Conservation (phyloP, 805 yeast genomes). For the Clavispora vitiphila region DNA sequence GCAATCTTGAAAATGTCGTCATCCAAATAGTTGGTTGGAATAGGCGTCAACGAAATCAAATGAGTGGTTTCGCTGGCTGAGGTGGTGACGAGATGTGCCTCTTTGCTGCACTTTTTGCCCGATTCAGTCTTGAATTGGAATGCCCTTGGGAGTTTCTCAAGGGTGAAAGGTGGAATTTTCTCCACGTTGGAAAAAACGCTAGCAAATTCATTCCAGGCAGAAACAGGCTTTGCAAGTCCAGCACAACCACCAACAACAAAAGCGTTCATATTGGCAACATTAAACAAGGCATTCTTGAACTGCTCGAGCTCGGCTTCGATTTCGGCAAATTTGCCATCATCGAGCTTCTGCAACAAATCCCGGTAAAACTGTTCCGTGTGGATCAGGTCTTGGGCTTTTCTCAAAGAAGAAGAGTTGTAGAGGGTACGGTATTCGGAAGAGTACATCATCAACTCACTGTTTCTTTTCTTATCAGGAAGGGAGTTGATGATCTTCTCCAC, state of each 20-base stretch:
- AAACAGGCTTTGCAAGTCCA: conserved; percentile 49
- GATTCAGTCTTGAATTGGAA: conserved; percentile 47
- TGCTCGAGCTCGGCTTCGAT: conserved; percentile 48
- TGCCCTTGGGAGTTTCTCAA: conserved; percentile 47
- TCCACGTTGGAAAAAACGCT: conserved; percentile 11
- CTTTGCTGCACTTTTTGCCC: conserved; percentile 48
- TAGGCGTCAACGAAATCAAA: conserved; percentile 52
- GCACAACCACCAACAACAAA: conserved; percentile 66
- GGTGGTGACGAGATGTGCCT: conserved; percentile 61
- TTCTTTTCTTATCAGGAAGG: conserved; percentile 59
- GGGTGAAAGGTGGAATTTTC: conserved; percentile 7
- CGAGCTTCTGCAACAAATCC: conserved; percentile 40
- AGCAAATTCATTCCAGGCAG: conserved; percentile 48
- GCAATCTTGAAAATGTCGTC: conserved; percentile 65
- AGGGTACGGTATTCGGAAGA: conserved; percentile 54
- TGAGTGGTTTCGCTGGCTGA: conserved; percentile 85
- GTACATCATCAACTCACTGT: conserved; percentile 58
- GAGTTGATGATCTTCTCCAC: conserved; percentile 57
- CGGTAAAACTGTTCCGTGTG: conserved; percentile 55
- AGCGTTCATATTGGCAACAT: conserved; percentile 56
- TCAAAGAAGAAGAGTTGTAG: conserved; percentile 56
- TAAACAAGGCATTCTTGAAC: conserved; percentile 50
- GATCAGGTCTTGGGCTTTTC: conserved; percentile 62
- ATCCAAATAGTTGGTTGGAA: conserved; percentile 45
- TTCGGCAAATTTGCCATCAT: conserved; percentile 46